Percentiles rank a stretch among this genome's conserved stretches.
Conservation (phyloP, 306 rosid species). For the Hylodesmum podocarpum region DNA sequence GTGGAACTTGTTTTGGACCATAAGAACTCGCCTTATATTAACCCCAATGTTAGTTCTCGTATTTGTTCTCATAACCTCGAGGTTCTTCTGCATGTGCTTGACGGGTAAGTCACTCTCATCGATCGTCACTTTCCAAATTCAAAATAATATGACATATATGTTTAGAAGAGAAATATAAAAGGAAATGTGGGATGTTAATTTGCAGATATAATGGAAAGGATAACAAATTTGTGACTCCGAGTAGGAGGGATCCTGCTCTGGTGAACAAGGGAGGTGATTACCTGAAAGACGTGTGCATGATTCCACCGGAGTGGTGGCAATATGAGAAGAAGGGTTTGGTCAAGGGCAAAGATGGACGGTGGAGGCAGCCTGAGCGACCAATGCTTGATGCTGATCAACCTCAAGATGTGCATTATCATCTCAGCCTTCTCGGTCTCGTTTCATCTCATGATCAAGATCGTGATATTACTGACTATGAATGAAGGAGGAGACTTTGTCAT, state of each 20-base stretch:
- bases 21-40: constrained; percentile 61
- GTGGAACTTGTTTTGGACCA: constrained; percentile 63
- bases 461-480: too few relatives aligned
- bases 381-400: constrained; percentile 54
- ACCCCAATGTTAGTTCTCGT: constrained; percentile 48
- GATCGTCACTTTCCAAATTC: too few relatives aligned
- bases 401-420: constrained; percentile 48
- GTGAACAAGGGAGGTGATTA: constrained; percentile 80
- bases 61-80: constrained; percentile 63
- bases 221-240: constrained; percentile 56
- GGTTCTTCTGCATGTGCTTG: constrained; percentile 76
- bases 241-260: constrained; percentile 74
- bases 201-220: constrained; percentile 73
- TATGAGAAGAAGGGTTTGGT: constrained; percentile 80
- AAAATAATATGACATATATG: too few relatives aligned
- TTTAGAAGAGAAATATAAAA: too few relatives aligned
- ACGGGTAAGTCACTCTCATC: constrained; percentile 76
- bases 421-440: constrained; percentile 44
- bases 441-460: not conserved
- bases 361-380: constrained; percentile 73
- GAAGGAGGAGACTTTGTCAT: too few relatives aligned
- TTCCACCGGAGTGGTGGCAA: constrained; percentile 81
- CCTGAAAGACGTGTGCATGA: constrained; percentile 71
- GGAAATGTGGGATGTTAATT: too few relatives aligned
- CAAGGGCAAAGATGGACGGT: constrained; percentile 63